Evolutionary conservation across 805 yeast species (phyloP), one percentile per base, ranked within the genome.

Genomic region (Saccharomycopsis schoenii): DNA sequence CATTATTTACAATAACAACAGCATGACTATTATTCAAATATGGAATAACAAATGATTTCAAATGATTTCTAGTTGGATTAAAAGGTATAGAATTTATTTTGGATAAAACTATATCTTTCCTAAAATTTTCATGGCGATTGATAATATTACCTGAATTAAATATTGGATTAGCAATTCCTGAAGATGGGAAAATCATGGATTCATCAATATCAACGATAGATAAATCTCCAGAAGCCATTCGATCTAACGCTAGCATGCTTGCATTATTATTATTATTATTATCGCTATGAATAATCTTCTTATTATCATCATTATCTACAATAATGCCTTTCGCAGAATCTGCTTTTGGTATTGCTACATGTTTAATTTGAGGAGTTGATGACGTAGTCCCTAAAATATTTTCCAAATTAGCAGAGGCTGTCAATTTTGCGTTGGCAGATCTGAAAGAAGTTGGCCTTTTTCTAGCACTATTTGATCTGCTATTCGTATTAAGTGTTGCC

Each of bases 81-180:
- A 72, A 47, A 58, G 69, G 73, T 47, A 76, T 71, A 1, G 66
- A 66, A 19, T 83, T 83, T 1, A 88, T 71, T 67, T 80, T 81
- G 0, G 91, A 83, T 62, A 89, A 73, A n/a, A 86, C 84, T 67
- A 86, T 78, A 69, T 89, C 96, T 66, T 86, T 88, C 47, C 83
- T 73, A 24, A 61, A 69, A 60, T 10, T 39, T 10, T 40, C 39
- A 24, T 43, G 43, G 10, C 14, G 19, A 34, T 4, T 41, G 10
- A 36, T 15, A 36, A 6, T n/a, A 25, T 8, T n/a, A 25, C 50
- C 25, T 24, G 52, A 24, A 14, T 12, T 47, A 36, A 55, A 34
- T n/a, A 34, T 39, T 15, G 9, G 14, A 19, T 34, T 11, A 2
- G 25, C n/a, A 15, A 19, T 57, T 25, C 56, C 37, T 24, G 56